Percentiles rank a stretch among this genome's conserved stretches.
Evolutionary conservation across 2,329 filamentous ascomycete species (phyloP).

Genomic region (Basipetospora chlamydospora): DNA sequence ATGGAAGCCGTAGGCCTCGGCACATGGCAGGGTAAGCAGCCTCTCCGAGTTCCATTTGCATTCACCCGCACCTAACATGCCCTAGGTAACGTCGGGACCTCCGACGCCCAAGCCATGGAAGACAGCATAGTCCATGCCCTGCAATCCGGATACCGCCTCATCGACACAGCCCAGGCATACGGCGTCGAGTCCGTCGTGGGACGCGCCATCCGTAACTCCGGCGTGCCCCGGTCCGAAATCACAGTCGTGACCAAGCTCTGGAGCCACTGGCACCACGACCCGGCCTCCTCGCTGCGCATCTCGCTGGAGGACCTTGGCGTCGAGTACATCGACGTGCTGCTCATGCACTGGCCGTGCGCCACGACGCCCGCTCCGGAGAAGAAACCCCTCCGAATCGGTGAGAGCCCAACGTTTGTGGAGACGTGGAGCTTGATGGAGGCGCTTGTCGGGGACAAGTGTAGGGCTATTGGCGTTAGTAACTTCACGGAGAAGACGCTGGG

Average conservation of each 20-base stretch:
- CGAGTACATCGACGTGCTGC: slow-evolving; percentile 18
- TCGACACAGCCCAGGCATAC: slow-evolving; percentile 17
- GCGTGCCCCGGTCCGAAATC: slow-evolving; percentile 19
- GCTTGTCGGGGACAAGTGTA: slow-evolving; percentile 12
- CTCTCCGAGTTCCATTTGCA: too few relatives aligned
- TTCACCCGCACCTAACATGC: too few relatives aligned
- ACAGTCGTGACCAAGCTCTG: slow-evolving; percentile 19
- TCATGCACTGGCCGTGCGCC: slow-evolving; percentile 17
- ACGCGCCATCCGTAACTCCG: slow-evolving; percentile 16
- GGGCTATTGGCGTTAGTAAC: slow-evolving; percentile 19
- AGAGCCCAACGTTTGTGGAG: slow-evolving; percentile 14
- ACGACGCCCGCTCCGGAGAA: slow-evolving; percentile 11
- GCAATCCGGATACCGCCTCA: slow-evolving; percentile 16
- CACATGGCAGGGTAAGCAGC: slow-evolving; percentile 13
- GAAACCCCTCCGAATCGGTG: slow-evolving; percentile 10
- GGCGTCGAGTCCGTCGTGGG: slow-evolving; percentile 16
- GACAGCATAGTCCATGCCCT: slow-evolving; percentile 17
- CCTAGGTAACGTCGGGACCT: slow-evolving; percentile 8
- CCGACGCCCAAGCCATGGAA: slow-evolving; percentile 12
- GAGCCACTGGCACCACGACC: slow-evolving; percentile 16
- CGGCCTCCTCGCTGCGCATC: slow-evolving; percentile 13
- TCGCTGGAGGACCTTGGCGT: slow-evolving; percentile 15
- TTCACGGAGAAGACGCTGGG: slow-evolving; percentile 17
- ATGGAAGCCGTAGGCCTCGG: slow-evolving; percentile 13
- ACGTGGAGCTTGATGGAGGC: slow-evolving; percentile 16